Base-by-base conservation (phyloP, 176 grass and related monocot genomes). In the Neostapfia colusana region DNA sequence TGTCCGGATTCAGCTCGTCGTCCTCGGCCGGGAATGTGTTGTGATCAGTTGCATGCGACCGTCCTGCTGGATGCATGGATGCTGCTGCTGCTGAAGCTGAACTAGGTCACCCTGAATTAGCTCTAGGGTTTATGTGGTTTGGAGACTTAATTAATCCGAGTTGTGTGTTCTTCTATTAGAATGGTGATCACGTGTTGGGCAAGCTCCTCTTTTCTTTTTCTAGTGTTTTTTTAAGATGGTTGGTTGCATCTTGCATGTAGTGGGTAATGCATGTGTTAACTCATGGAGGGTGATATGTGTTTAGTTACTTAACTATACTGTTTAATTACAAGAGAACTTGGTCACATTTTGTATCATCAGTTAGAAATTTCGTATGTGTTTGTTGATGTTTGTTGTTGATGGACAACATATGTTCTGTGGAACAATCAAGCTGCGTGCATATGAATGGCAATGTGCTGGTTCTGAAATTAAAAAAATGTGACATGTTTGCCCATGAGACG, bases 21-120 rank as follows among this genome's bases (percentile, higher is more conserved):
- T 87, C 88, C 42, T 91, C 89, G n/a, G 86, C 89, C n/a, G n/a
- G n/a, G 70, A 96, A 92, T 75, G 88, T 92, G 69, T 81, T 92
- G 10, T 25, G 55, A 58, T 58, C 55, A 26, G 55, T 41, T 66
- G 65, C 25, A 11, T 28, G 38, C 24, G 58, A 24, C 75, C 40
- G 45, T 61, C 36, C 35, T 41, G n/a, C 23, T 72, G 37, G 14
- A 70, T 70, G 56, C 56, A 76, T 61, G 67, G 1, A 67, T 25
- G 50, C 2, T 7, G 23, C 43, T 71, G 28, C 10, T 63, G 27
- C 6, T 42, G 16, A 18, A 46, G 40, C 42, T 65, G 43, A 70
- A 70, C 62, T 70, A 84, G 81, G 64, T 70, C 56, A 80, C 44
- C 27, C 63, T 59, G 23, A 60, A 42, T 59, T 20, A 44, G 17